Evolutionary conservation across 2,329 filamentous ascomycete genomes (phyloP), one percentile per base, ranked within the genome.

Genomic region (Colletotrichum sp.): DNA sequence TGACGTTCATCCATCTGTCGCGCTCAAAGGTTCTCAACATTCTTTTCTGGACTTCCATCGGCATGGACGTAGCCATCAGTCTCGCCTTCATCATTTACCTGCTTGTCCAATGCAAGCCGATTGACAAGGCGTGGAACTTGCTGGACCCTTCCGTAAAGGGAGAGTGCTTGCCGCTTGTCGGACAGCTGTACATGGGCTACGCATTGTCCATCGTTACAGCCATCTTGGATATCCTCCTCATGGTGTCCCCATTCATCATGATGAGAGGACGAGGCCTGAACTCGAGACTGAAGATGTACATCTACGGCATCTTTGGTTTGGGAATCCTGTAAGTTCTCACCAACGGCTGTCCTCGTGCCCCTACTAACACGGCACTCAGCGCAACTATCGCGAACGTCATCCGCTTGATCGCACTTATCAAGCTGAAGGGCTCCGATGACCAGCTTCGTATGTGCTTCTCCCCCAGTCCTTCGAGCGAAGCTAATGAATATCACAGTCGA

Each of bases 311-410:
- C 22, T 74, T 74, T 28, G 72, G 72, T 4, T 11, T 74, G 52
- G 72, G 72, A n/a, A 74, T 74, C 1, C 52, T 74, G 72, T 74
- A 44, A 4, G 72, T 27, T 15, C 13, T n/a, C n/a, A 2, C 15
- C 3, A 13, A 8, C 8, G 3, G 6, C 6, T 4, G 1, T 9
- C 1, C 5, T 34, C 13, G 2, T 16, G 5, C 22, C 1, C 6
- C 11, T 27, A 4, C 60, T 72, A 22, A 72, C 9, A 5, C 1
- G 12, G 1, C 3, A 1, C n/a, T 2, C 8, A 74, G 72, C 15
- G 72, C 72, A 4, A 74, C 72, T 4, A 74, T 74, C 13, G 72
- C 72, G 3, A 74, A 74, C 19, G 71, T 74, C 28, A 74, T 74
- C 8, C 72, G 72, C 15, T 61, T 74, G 2, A 61, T 59, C 22